phyloP scores from a whole-genome alignment of 1,284 basidiomycete genomes.

The Cryptococcus hybrid region DNA sequence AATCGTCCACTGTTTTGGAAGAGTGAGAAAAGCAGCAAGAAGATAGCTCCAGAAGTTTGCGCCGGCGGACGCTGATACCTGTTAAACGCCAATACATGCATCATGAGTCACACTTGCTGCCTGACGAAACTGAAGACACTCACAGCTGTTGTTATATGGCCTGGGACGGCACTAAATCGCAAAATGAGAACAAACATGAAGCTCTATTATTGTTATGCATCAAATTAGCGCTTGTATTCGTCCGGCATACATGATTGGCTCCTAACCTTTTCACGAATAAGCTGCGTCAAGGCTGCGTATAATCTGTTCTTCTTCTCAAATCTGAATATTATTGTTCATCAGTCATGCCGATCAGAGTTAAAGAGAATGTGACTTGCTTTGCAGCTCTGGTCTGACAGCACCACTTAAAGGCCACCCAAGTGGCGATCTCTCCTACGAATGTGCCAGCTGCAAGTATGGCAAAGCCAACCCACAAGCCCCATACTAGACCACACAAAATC shows the following conservation, averaged over 20 bases:
- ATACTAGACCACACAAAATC: constrained; percentile 42
- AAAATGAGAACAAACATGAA: constrained; percentile 46
- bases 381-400: constrained; percentile 36
- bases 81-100: neutral
- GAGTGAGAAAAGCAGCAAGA: constrained; percentile 41
- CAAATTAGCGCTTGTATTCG: neutral
- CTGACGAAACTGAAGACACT: neutral
- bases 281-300: constrained; percentile 39
- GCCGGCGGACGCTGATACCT: constrained; percentile 40
- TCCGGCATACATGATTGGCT: neutral
- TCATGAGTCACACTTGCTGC: neutral
- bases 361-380: constrained; percentile 26
- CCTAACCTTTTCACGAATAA: constrained; percentile 42
- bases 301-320: constrained; percentile 45
- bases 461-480: constrained; percentile 40
- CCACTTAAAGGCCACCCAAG: constrained; percentile 45
- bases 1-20: constrained; percentile 47
- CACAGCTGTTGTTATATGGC: constrained; percentile 45
- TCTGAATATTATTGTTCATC: constrained; percentile 16
- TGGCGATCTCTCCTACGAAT: constrained; percentile 43
- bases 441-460: constrained; percentile 44
- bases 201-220: constrained; percentile 17
- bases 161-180: constrained; percentile 45
- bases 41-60: constrained; percentile 43
- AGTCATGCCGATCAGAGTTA: constrained; percentile 43